A percentile compares a stretch with the other conserved stretches of the same genome.
Conservation (phyloP, 208 protist genomes). For the Angomonas ambiguus region DNA sequence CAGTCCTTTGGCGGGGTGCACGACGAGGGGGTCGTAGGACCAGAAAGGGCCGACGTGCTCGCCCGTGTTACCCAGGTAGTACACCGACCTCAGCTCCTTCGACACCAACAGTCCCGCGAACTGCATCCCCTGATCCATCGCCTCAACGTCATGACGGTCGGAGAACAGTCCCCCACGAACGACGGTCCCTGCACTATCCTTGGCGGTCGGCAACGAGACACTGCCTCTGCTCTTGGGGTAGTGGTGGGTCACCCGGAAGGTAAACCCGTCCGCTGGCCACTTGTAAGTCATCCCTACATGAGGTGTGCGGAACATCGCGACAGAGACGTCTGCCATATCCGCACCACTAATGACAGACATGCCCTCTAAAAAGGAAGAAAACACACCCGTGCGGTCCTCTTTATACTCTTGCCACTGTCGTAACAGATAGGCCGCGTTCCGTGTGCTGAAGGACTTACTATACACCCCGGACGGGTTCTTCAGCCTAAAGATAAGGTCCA, state of each 20-base stretch:
- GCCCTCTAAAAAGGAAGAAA: slow-evolving; percentile 52
- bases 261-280: slow-evolving; percentile 49
- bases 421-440: slow-evolving; percentile 47
- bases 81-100: slow-evolving; percentile 33
- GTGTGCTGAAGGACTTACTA: slow-evolving; percentile 67
- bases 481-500: slow-evolving; percentile 51
- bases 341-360: slow-evolving; percentile 45
- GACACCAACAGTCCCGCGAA: slow-evolving; percentile 62
- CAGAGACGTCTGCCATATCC: slow-evolving; percentile 36
- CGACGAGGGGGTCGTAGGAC: slow-evolving; percentile 29
- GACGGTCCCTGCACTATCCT: background rate
- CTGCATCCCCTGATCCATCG: slow-evolving; percentile 73
- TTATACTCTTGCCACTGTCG: slow-evolving; percentile 68
- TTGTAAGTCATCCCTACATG: slow-evolving; percentile 35
- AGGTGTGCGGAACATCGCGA: slow-evolving; percentile 58
- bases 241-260: slow-evolving; percentile 63
- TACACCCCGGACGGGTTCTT: slow-evolving; percentile 15
- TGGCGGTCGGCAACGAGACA: slow-evolving; percentile 20
- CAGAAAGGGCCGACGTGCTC: slow-evolving; percentile 45
- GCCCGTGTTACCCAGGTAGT: slow-evolving; percentile 29
- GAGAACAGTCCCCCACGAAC: slow-evolving; percentile 48
- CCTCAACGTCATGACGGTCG: slow-evolving; percentile 43
- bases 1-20: slow-evolving; percentile 36
- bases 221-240: slow-evolving; percentile 55
- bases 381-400: slow-evolving; percentile 56